phyloP scores from a whole-genome alignment of 495 filamentous ascomycete genomes.

The Penicillium malachiteum region DNA sequence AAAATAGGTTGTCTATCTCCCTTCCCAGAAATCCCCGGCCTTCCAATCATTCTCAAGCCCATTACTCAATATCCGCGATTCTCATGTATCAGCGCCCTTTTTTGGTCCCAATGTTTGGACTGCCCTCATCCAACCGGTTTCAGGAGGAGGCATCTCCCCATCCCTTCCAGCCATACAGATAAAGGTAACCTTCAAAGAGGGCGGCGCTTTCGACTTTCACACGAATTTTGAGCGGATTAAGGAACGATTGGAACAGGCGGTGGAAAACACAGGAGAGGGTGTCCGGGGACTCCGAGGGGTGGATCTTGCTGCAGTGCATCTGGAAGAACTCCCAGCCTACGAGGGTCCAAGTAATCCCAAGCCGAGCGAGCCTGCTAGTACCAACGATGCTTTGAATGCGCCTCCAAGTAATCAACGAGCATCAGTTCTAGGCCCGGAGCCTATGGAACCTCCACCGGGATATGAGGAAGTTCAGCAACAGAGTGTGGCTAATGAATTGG shows the following conservation, averaged over 20 bases:
- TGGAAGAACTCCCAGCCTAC: constrained; percentile 87
- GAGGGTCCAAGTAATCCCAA: constrained; percentile 22
- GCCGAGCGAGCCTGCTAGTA: neutral
- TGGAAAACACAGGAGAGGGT: constrained; percentile 62
- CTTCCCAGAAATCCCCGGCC: constrained; percentile 60
- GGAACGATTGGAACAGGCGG: constrained; percentile 75
- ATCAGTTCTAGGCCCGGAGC: constrained; percentile 35
- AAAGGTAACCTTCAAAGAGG: constrained; percentile 89
- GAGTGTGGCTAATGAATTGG: constrained; percentile 64
- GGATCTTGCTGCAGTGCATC: constrained; percentile 58
- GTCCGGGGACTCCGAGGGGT: constrained; percentile 48
- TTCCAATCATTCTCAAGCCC: constrained; percentile 89
- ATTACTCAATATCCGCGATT: constrained; percentile 80
- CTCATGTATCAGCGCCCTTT: constrained; percentile 86
- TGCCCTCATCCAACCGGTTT: constrained; percentile 72
- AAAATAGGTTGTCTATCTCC: constrained; percentile 82
- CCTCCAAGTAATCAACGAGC: constrained; percentile 15
- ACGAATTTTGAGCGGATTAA: constrained; percentile 79
- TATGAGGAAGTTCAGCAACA: constrained; percentile 89
- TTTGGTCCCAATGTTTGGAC: constrained; percentile 97
- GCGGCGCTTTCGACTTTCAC: constrained; percentile 91
- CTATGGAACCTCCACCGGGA: constrained; percentile 82
- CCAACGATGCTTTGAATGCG: constrained; percentile 6
- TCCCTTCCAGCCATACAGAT: constrained; percentile 69
- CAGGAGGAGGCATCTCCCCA: constrained; percentile 82